Conservation (phyloP, 2,329 filamentous ascomycete species). For the Colletotrichum tropicale region DNA sequence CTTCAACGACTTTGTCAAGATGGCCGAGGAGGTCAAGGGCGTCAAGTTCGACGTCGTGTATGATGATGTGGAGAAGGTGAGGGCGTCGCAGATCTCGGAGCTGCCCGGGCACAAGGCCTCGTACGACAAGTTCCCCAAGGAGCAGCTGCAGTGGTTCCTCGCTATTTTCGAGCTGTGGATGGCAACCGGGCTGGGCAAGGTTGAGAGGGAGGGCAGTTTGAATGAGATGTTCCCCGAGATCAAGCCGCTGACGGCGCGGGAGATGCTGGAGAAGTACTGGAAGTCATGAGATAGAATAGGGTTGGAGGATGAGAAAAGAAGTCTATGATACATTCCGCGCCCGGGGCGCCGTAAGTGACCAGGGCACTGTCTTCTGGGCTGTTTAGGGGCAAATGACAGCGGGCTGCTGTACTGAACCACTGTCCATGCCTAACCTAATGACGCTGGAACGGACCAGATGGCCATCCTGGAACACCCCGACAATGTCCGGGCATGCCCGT, state of each 20-base stretch:
- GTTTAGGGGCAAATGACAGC: not conserved
- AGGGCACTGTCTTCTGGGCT: not conserved
- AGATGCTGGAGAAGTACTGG: conserved; percentile 22
- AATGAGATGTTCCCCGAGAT: conserved; percentile 31
- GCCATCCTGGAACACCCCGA: not conserved
- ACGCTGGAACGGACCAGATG: not conserved
- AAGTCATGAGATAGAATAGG: not conserved
- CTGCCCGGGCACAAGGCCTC: conserved; percentile 23
- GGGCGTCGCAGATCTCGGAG: conserved; percentile 34
- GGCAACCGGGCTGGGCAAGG: conserved; percentile 20
- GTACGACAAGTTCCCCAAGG: conserved; percentile 12
- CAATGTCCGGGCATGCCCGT: not conserved
- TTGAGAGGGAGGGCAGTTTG: conserved; percentile 18
- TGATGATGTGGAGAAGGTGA: conserved; percentile 34
- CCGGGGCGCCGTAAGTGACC: not conserved
- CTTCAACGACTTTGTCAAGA: conserved; percentile 44
- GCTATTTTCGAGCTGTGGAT: conserved; percentile 25
- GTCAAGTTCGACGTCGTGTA: conserved; percentile 36
- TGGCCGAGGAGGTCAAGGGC: conserved; percentile 38
- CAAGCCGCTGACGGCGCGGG: conserved; percentile 24
- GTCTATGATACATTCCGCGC: no score
- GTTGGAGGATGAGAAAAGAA: no score
- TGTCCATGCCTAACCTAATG: not conserved
- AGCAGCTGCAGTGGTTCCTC: conserved; percentile 23
- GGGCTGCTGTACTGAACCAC: not conserved